Evolutionary conservation across 2,329 filamentous ascomycete genomes (phyloP), one percentile per base, ranked within the genome.

Genomic region (Blumeriella jaapii): DNA sequence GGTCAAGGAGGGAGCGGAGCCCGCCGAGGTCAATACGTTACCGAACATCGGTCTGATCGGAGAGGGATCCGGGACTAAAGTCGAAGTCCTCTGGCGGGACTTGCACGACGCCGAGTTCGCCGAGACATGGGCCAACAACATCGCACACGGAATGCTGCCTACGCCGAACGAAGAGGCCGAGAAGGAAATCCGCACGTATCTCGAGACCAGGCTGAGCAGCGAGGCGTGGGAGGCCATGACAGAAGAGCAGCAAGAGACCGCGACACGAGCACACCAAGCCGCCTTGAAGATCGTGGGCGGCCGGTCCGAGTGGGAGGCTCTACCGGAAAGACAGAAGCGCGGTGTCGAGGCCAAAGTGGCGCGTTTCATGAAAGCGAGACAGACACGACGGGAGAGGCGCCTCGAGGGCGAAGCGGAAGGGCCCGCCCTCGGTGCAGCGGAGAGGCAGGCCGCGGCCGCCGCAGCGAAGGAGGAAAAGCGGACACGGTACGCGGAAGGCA

Each of bases 71-170:
- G 47, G 46, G 5, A 26, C 27, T 1, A 34, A 38, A 16, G 53
- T 48, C n/a, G 41, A 49, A 26, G 46, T 61, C 5, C 42, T 47
- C 30, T 60, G 59, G 58, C 47, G 41, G 18, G 48, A 60, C 47
- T 39, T 58, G 5, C 36, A 48, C 14, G 58, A 61, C 50, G 54
- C 55, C 0, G 55, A 61, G 36, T 60, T 50, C 42, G 59, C 58
- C 16, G 47, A 50, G 23, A 41, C 39, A n/a, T 61, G 59, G 59
- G 51, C 47, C 6, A 44, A 46, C 6, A 50, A 50, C 17, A 56
- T 61, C 5, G 40, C 51, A 15, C 59, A 61, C 45, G 50, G 54
- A 13, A 26, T 34, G 20, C 37, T 51, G 31, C 27, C 29, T 11
- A 9, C 20, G 12, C 31, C 20, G 6, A 20, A 14, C 4, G 25